These are phyloP conservation scores for Odontarrhena argentea DNA, from an alignment of 345 rosid genomes.

Conservation along the genomic window DNA sequence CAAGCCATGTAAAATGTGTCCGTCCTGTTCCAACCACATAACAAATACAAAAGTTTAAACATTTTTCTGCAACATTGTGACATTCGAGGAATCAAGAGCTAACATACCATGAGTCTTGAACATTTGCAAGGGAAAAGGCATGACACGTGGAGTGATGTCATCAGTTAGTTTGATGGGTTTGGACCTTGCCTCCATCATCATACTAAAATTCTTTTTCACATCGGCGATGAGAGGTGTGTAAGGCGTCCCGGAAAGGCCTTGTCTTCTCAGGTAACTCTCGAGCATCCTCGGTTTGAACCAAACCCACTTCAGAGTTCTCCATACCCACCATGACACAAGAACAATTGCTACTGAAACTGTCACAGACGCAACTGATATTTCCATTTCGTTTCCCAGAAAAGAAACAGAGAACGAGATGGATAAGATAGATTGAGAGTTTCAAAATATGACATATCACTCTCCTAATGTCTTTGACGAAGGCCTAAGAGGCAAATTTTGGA, in stretches of 20 bases:
- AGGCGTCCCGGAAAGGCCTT: conserved; percentile 40
- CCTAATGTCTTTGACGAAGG: neutral
- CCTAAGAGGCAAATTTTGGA: neutral
- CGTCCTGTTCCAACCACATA: conserved; percentile 42
- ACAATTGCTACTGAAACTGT: conserved; percentile 11
- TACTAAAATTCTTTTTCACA: conserved; percentile 1
- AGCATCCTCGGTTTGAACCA: conserved; percentile 44
- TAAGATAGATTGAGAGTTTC: neutral
- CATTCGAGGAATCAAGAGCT: neutral
- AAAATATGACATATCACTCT: conserved; percentile 29
- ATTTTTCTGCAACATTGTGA: neutral
- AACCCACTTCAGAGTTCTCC: conserved; percentile 37
- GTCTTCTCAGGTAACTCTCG: conserved; percentile 36
- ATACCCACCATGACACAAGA: conserved; percentile 22
- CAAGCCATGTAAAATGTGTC: conserved; percentile 46
- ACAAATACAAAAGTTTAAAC: conserved; percentile 1
- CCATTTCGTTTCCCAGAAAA: neutral
- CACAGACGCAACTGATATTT: neutral
- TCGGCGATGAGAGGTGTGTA: conserved; percentile 42
- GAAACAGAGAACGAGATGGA: neutral
- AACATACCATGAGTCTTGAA: conserved; percentile 36
- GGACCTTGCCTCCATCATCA: conserved; percentile 33
- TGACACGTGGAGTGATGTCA: conserved; percentile 33
- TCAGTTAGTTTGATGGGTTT: conserved; percentile 35
- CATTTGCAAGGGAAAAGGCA: conserved; percentile 31